Percentiles rank a stretch among this genome's conserved stretches.
These are phyloP conservation scores for Erodium maritimum DNA, from an alignment of 345 rosid species.

Conservation along the genomic window DNA sequence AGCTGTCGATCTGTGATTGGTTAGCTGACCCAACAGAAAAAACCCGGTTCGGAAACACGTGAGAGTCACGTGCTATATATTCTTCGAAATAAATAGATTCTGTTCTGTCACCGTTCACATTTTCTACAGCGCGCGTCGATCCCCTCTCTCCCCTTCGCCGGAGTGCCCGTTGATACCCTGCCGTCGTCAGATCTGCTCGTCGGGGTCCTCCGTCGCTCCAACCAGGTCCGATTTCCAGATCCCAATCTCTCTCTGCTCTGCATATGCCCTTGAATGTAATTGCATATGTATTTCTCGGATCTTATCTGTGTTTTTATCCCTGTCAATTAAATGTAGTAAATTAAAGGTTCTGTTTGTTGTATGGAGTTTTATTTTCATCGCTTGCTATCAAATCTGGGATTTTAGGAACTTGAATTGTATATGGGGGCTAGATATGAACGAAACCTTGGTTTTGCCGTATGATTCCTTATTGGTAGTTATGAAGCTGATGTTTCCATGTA, in stretches of 20 bases:
- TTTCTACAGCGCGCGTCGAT: neutral
- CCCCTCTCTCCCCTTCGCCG: neutral
- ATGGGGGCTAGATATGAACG: neutral
- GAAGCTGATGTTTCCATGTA: neutral
- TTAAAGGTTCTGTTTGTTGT: neutral
- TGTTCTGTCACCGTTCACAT: neutral
- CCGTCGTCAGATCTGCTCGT: neutral
- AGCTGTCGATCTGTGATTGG: too few species aligned
- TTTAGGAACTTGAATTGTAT: neutral
- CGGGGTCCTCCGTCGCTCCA: neutral
- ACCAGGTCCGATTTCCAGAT: slow-evolving; percentile 7
- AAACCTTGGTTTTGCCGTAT: neutral
- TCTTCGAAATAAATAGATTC: neutral
- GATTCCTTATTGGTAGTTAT: too few species aligned
- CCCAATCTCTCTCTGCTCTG: neutral
- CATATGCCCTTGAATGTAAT: too few species aligned
- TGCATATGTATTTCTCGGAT: neutral
- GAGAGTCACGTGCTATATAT: too few species aligned
- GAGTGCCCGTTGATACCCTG: neutral
- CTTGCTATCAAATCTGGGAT: neutral
- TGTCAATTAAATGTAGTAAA: neutral
- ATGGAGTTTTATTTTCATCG: neutral
- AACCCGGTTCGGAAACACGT: too few species aligned
- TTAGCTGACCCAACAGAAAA: too few species aligned
- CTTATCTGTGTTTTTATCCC: neutral